Evolutionary conservation across 768 basidiomycete genomes (phyloP).

Genomic region (Pleurotus eryngii): DNA sequence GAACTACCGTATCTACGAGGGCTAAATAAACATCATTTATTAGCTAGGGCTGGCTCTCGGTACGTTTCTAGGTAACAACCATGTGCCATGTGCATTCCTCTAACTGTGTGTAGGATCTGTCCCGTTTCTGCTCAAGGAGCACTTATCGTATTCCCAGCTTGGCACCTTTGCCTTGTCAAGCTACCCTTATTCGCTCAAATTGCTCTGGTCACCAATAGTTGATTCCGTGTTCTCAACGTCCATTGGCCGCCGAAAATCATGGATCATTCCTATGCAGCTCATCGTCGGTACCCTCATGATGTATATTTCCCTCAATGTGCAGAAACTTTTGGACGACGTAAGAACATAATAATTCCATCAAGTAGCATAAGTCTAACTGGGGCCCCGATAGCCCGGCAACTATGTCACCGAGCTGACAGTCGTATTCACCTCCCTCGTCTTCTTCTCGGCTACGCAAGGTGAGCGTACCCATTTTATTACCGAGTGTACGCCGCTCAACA

Average conservation of each 20-base stretch:
- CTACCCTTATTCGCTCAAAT: constrained; percentile 95
- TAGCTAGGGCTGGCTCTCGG: constrained; percentile 89
- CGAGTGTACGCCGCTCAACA: background rate
- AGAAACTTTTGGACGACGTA: constrained; percentile 78
- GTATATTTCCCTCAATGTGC: constrained; percentile 69
- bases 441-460: constrained; percentile 98
- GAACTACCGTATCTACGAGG: background rate
- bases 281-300: constrained; percentile 84
- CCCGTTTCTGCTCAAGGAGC: constrained; percentile 92
- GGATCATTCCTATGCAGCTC: constrained; percentile 97
- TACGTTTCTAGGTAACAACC: constrained; percentile 19
- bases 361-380: constrained; percentile 12
- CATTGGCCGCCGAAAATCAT: constrained; percentile 93
- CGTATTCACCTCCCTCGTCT: constrained; percentile 85
- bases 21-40: constrained; percentile 6
- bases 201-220: constrained; percentile 96
- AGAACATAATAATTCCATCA: constrained; percentile 14
- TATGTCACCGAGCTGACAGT: constrained; percentile 75
- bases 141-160: constrained; percentile 95
- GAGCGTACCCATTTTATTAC: constrained; percentile 14
- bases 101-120: constrained; percentile 66
- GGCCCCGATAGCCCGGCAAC: constrained; percentile 63
- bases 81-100: background rate
- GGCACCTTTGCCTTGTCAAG: constrained; percentile 90
- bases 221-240: constrained; percentile 83